Evolutionary conservation across 495 filamentous ascomycete genomes (phyloP).

Genomic region (Staphylotrichum longicolle): DNA sequence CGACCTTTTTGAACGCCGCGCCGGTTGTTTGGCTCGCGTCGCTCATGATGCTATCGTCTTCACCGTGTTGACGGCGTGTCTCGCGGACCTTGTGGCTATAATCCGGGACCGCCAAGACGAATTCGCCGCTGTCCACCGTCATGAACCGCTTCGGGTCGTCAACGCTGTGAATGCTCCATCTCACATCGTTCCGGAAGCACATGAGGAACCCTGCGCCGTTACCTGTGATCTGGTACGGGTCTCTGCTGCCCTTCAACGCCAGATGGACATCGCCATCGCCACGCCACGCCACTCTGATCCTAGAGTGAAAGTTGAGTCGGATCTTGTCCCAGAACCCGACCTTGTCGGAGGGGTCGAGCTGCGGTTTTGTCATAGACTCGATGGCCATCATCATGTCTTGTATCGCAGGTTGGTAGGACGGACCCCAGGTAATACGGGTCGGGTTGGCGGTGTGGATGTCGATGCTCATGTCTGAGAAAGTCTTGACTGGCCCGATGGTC

Average conservation of each 20-base stretch:
- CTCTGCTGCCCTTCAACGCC: slow-evolving; percentile 85
- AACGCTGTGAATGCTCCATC: slow-evolving; percentile 75
- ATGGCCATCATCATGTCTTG: slow-evolving; percentile 99
- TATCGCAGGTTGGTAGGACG: slow-evolving; percentile 95
- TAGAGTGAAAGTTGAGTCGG: slow-evolving; percentile 89
- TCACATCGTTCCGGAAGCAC: slow-evolving; percentile 93
- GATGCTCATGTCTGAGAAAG: slow-evolving; percentile 85
- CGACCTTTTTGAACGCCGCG: slow-evolving; percentile 89
- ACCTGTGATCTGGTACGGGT: slow-evolving; percentile 91
- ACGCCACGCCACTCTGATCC: slow-evolving; percentile 82
- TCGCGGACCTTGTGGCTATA: slow-evolving; percentile 83
- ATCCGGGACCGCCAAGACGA: slow-evolving; percentile 88
- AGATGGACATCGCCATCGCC: slow-evolving; percentile 96
- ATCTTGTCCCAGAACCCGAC: slow-evolving; percentile 99
- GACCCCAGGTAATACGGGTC: slow-evolving; percentile 93
- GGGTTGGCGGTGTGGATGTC: slow-evolving; percentile 90
- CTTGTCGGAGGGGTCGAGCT: slow-evolving; percentile 87
- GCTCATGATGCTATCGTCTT: slow-evolving; percentile 61
- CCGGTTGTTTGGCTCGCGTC: slow-evolving; percentile 66
- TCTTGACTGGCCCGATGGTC: slow-evolving; percentile 93
- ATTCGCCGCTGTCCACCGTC: slow-evolving; percentile 92
- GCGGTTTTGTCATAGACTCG: slow-evolving; percentile 93
- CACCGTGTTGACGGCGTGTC: slow-evolving; percentile 54
- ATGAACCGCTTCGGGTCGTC: slow-evolving; percentile 90
- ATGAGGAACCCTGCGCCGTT: slow-evolving; percentile 93